These are phyloP conservation scores for Oryza glumipatula DNA, from an alignment of 176 grass and related monocot genomes.

Conservation along the genomic window DNA sequence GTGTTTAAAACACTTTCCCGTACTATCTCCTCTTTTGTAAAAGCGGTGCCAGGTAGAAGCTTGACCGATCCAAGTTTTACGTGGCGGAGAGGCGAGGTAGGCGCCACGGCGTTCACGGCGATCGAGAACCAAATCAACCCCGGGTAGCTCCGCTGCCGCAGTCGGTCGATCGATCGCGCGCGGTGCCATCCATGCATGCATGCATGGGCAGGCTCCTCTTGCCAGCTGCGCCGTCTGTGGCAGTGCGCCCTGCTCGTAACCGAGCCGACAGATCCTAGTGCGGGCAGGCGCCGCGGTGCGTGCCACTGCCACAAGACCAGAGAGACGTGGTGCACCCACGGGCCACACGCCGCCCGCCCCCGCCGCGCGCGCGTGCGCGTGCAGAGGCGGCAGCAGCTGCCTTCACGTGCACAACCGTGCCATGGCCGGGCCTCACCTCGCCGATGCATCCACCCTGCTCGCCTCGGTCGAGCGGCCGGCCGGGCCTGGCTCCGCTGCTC, in stretches of 20 bases:
- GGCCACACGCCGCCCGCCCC: not conserved
- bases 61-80: not conserved
- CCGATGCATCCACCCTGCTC: not conserved
- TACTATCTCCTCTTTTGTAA: not conserved
- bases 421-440: not conserved
- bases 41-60: not conserved
- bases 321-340: not conserved
- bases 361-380: not conserved
- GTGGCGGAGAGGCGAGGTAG: not conserved
- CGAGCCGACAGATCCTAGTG: not conserved
- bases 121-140: not conserved
- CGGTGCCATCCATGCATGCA: not conserved
- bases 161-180: slow-evolving; percentile 3
- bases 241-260: not conserved
- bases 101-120: not conserved
- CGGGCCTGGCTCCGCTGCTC: too few species aligned
- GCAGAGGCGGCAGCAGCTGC: not conserved
- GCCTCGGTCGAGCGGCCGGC: too few species aligned
- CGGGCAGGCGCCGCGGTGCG: not conserved
- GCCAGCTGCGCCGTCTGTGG: not conserved
- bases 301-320: not conserved
- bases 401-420: not conserved
- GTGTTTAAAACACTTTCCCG: too few species aligned
- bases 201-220: not conserved
- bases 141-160: not conserved